Conservation (phyloP, 306 rosid species). For the Cotoneaster glaucophyllus region DNA sequence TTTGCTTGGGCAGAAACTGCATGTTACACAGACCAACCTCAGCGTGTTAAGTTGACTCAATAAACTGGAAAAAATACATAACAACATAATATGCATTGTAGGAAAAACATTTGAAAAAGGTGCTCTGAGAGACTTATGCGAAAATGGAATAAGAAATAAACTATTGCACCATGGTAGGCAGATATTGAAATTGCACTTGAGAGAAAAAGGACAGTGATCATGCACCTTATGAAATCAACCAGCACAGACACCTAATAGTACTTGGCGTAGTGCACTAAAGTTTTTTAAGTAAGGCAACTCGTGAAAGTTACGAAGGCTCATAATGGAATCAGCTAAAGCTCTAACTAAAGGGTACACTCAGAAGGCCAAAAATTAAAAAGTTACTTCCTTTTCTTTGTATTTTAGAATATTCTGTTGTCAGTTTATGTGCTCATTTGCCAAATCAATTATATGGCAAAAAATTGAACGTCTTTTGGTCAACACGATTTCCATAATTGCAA, state of each 20-base stretch:
- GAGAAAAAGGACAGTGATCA: background rate
- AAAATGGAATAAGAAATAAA: background rate
- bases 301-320: background rate
- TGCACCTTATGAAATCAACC: background rate
- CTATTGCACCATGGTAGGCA: background rate
- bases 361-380: background rate
- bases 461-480: background rate
- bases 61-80: background rate
- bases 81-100: background rate
- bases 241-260: background rate
- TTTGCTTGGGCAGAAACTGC: conserved; percentile 81
- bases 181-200: background rate
- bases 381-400: background rate
- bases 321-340: background rate
- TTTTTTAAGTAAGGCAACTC: background rate
- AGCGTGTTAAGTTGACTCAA: conserved; percentile 13
- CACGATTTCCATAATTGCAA: background rate
- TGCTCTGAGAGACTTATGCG: background rate
- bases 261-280: background rate
- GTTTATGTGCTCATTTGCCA: background rate
- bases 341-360: background rate
- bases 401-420: background rate
- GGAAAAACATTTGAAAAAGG: background rate
- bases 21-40: conserved; percentile 14
- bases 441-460: background rate